Percentiles rank a stretch among this genome's conserved stretches.
These are phyloP conservation scores for Trichoderma lentiforme DNA, from an alignment of 2,329 filamentous ascomycete species.

Conservation along the genomic window DNA sequence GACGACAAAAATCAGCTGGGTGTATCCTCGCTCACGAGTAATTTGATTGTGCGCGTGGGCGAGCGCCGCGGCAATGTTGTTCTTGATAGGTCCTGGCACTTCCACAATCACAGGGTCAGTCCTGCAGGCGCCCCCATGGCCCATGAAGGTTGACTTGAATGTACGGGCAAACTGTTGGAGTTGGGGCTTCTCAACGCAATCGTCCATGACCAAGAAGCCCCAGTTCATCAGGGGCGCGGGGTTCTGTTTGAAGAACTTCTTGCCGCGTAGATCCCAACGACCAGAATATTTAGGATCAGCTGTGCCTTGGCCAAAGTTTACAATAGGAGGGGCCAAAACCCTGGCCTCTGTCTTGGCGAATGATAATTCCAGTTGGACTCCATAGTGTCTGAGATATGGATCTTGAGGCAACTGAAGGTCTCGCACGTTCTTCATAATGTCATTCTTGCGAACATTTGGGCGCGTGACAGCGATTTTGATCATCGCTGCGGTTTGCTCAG, in stretches of 20 bases:
- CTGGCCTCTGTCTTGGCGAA: slow-evolving; percentile 69
- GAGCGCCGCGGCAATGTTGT: slow-evolving; percentile 52
- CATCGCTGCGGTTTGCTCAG: slow-evolving; percentile 73
- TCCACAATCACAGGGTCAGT: slow-evolving; percentile 35
- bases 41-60: slow-evolving; percentile 42
- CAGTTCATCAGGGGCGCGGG: slow-evolving; percentile 62
- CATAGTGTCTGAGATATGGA: slow-evolving; percentile 67
- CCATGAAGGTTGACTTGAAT: slow-evolving; percentile 46
- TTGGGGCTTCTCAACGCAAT: slow-evolving; percentile 43
- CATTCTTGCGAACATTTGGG: slow-evolving; percentile 62
- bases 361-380: slow-evolving; percentile 61
- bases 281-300: slow-evolving; percentile 64
- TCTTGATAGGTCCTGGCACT: slow-evolving; percentile 29
- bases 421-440: slow-evolving; percentile 54
- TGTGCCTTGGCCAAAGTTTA: slow-evolving; percentile 61
- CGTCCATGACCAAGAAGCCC: slow-evolving; percentile 67
- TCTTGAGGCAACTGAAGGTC: slow-evolving; percentile 70
- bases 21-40: slow-evolving; percentile 53
- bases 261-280: slow-evolving; percentile 83
- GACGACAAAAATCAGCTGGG: slow-evolving; percentile 78
- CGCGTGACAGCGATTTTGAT: slow-evolving; percentile 88
- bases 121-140: slow-evolving; percentile 47
- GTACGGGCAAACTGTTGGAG: slow-evolving; percentile 34
- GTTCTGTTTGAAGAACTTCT: slow-evolving; percentile 69
- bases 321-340: slow-evolving; percentile 65